Base-by-base conservation (phyloP, 305 asterid species). In the Solanum hybrid region DNA sequence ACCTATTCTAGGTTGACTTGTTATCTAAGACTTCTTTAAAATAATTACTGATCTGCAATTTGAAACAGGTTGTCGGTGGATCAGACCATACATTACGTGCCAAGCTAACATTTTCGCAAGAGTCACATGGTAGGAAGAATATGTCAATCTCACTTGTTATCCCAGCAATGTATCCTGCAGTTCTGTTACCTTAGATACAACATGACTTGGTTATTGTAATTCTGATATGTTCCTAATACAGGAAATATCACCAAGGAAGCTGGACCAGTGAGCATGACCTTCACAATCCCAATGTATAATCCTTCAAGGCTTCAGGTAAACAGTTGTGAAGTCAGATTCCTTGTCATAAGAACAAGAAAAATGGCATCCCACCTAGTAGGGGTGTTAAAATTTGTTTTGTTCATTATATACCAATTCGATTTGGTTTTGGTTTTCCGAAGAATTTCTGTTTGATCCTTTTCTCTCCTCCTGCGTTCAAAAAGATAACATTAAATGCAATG, bases 231-330 rank as follows among this genome's bases (percentile, higher is more conserved):
- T 87, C 89, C 80, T 91, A 80, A 90, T 88, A 36, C 92, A 96
- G 99, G 99, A 91, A 97, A 96, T 90, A 93, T 97, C 90, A 96
- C 99, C 4, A 97, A 97, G 93, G 99, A 97, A 93, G 99, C 99
- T 77, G 99, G 99, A 64, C 99, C 99, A 60, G 99, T 97, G 90
- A 96, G 98, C 93, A 95, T 97, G 98, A 96, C 96, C 77, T 97
- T 97, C 94, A 97, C 98, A 60, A 95, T 97, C 91, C 99, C 99
- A 29, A 97, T 97, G 99, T 92, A 97, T 90, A 97, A 97, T 91
- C 98, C 98, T 90, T 97, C 99, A 87, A 94, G 98, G 94, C 98
- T 97, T 88, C 98, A 96, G 99, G 99, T 97, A 66, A 85, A 71
- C 75, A 32, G 24, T 85, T 60, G 66, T 90, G 78, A 34, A 13